These are phyloP conservation scores for Barnettozyma populi DNA, from an alignment of 805 yeast species.

Conservation along the genomic window DNA sequence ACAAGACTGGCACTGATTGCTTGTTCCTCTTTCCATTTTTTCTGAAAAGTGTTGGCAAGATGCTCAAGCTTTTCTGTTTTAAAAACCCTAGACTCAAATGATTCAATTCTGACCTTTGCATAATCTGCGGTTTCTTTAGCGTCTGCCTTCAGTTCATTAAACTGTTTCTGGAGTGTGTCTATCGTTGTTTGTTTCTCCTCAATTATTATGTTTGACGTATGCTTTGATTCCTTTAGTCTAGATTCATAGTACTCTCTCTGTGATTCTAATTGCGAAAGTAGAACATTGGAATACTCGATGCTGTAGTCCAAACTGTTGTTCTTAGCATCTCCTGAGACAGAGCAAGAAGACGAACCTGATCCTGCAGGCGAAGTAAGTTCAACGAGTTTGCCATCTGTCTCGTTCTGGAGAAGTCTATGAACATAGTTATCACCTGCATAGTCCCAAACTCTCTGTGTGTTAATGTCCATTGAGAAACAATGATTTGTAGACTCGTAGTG, in stretches of 20 bases:
- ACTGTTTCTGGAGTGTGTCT: not conserved
- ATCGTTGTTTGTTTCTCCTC: not conserved
- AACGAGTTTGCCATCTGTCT: conserved; percentile 83
- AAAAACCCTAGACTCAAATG: not conserved
- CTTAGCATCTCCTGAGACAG: conserved; percentile 10
- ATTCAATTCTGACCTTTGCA: not conserved
- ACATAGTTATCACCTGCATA: conserved; percentile 89
- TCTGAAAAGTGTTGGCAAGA: conserved; percentile 1
- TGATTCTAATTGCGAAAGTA: conserved; percentile 77
- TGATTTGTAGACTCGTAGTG: conserved; percentile 77
- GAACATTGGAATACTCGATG: conserved; percentile 72
- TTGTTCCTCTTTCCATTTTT: conserved; percentile 37
- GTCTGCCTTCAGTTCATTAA: not conserved
- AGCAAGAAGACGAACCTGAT: conserved; percentile 7
- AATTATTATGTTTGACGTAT: conserved; percentile 14
- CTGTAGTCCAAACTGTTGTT: conserved; percentile 55
- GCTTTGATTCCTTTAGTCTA: conserved; percentile 33
- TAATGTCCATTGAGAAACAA: conserved; percentile 85
- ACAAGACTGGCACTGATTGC: conserved; percentile 37
- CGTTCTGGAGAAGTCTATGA: conserved; percentile 78
- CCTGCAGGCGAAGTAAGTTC: conserved; percentile 40
- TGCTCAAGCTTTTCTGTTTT: not conserved
- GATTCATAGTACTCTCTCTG: conserved; percentile 79
- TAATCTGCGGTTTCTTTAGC: not conserved
- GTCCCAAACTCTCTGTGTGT: conserved; percentile 89